Percentiles rank a stretch among this genome's conserved stretches.
Conservation (phyloP, 768 basidiomycete species). For the Russula foetens region DNA sequence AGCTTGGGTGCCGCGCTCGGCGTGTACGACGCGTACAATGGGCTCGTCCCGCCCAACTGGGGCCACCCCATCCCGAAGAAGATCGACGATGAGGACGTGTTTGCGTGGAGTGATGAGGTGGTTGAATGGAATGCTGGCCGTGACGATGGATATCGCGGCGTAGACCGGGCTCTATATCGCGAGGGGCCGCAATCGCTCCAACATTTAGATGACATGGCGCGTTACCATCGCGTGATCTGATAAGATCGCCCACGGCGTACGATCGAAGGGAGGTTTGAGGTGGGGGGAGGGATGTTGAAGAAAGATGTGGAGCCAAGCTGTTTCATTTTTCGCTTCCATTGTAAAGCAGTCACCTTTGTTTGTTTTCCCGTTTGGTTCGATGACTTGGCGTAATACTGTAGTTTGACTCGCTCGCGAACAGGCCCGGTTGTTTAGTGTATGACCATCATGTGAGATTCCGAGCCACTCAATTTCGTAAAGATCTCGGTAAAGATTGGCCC, state of each 20-base stretch:
- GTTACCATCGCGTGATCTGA: background rate
- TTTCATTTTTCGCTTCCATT: background rate
- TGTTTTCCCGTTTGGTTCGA: background rate
- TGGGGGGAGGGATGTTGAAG: background rate
- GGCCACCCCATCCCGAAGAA: conserved; percentile 2
- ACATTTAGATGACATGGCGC: background rate
- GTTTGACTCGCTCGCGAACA: no score
- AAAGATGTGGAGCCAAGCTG: background rate
- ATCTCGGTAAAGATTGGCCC: no score
- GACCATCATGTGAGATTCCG: no score
- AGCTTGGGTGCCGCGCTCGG: conserved; percentile 10
- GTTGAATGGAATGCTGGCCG: background rate
- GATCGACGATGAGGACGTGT: background rate
- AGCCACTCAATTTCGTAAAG: no score
- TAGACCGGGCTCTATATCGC: background rate
- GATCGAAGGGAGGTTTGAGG: background rate
- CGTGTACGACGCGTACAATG: conserved; percentile 1
- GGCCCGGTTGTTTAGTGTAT: no score
- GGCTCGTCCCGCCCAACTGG: conserved; percentile 10
- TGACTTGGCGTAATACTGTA: background rate
- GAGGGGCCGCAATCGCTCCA: background rate
- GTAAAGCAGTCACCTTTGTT: background rate
- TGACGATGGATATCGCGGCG: conserved; percentile 1
- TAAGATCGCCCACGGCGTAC: background rate
- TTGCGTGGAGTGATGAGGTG: background rate